Percentiles rank a stretch among this genome's conserved stretches.
These are phyloP conservation scores for Rhizoctonia solani DNA, from an alignment of 1,284 basidiomycete genomes.

Conservation along the genomic window DNA sequence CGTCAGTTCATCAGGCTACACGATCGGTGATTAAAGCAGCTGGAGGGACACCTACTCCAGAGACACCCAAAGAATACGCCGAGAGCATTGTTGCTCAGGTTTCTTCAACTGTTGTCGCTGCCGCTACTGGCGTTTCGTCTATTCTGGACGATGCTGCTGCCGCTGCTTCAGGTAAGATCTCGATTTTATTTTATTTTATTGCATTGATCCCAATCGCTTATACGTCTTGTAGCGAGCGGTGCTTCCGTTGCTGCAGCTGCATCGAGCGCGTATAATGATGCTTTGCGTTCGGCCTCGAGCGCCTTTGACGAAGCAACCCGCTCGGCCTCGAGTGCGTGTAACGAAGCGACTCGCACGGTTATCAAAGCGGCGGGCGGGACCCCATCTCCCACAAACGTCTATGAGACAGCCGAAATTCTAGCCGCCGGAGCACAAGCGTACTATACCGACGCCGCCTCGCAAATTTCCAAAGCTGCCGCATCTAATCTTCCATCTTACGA, in stretches of 20 bases:
- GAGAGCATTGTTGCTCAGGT: slow-evolving; percentile 28
- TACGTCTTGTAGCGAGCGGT: too few species aligned
- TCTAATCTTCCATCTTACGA: slow-evolving; percentile 26
- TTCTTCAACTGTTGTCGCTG: slow-evolving; percentile 6
- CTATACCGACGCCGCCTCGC: slow-evolving; percentile 5
- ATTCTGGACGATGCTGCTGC: background rate
- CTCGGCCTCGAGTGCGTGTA: background rate
- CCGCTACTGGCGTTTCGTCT: slow-evolving; percentile 5
- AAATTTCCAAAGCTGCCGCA: too few species aligned
- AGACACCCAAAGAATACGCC: slow-evolving; percentile 22
- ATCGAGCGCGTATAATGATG: slow-evolving; percentile 3
- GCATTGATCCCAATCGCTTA: too few species aligned
- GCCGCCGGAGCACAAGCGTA: background rate
- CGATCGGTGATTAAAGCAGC: slow-evolving; percentile 32
- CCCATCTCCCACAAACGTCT: background rate
- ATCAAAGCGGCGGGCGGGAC: background rate
- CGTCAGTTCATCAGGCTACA: slow-evolving; percentile 29
- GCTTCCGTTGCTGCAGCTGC: slow-evolving; percentile 6
- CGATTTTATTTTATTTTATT: too few species aligned
- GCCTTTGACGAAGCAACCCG: background rate
- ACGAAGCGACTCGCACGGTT: background rate
- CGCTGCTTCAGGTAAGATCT: too few species aligned
- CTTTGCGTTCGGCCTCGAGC: slow-evolving; percentile 5
- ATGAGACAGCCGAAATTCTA: background rate
- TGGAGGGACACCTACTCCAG: slow-evolving; percentile 29